A percentile compares a stretch with the other conserved stretches of the same genome.
These are phyloP conservation scores for Lipomyces chichibuensis DNA, from an alignment of 805 yeast species.

Conservation along the genomic window DNA sequence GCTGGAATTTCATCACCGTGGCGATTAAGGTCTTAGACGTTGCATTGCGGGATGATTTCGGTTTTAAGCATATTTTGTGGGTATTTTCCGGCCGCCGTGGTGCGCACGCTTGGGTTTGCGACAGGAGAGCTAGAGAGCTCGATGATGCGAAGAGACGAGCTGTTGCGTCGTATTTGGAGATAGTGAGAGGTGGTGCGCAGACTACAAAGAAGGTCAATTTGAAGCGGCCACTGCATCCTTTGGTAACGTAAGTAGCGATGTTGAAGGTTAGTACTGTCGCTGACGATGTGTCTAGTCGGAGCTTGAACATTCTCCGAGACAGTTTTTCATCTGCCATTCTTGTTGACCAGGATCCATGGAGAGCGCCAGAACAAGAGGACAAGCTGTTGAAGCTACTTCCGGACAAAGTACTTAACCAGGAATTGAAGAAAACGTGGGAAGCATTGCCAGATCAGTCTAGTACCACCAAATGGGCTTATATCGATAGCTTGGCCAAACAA, in stretches of 20 bases:
- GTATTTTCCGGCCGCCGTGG: slow-evolving; percentile 98
- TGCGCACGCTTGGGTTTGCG: slow-evolving; percentile 98
- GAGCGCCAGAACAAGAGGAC: slow-evolving; percentile 55
- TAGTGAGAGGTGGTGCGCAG: slow-evolving; percentile 55
- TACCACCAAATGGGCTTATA: slow-evolving; percentile 76
- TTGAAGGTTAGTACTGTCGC: background rate
- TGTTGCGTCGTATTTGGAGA: slow-evolving; percentile 81
- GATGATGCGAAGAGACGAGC: slow-evolving; percentile 76
- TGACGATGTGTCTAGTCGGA: slow-evolving; percentile 51
- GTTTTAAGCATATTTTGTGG: slow-evolving; percentile 85
- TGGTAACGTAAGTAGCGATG: slow-evolving; percentile 41
- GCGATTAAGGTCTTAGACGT: slow-evolving; percentile 75
- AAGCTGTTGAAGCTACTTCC: slow-evolving; percentile 65
- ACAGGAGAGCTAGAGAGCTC: slow-evolving; percentile 71
- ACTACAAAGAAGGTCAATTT: slow-evolving; percentile 54
- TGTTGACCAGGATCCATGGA: slow-evolving; percentile 88
- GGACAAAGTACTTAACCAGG: slow-evolving; percentile 52
- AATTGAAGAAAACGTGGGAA: slow-evolving; percentile 64
- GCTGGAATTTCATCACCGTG: slow-evolving; percentile 90
- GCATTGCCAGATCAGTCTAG: slow-evolving; percentile 56
- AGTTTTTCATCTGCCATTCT: slow-evolving; percentile 68
- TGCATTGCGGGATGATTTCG: slow-evolving; percentile 84
- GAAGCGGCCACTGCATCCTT: slow-evolving; percentile 88
- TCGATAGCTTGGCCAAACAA: slow-evolving; percentile 52
- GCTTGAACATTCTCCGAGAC: slow-evolving; percentile 66